Evolutionary conservation across 2,329 filamentous ascomycete species (phyloP).

Genomic region (Bipolaris gigantea): DNA sequence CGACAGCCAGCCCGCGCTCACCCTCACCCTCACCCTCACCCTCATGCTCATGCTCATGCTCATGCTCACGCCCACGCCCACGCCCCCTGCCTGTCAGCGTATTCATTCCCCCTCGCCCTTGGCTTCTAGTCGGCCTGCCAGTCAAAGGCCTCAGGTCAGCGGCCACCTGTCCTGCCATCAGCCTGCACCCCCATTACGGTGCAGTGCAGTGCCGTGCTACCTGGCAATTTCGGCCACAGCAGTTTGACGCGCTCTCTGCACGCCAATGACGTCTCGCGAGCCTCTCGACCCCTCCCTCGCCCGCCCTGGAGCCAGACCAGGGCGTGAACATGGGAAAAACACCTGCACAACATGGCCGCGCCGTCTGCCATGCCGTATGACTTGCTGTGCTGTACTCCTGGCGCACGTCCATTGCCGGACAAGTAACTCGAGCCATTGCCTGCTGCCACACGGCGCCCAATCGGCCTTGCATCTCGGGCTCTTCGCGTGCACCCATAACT

Average conservation of each 20-base stretch:
- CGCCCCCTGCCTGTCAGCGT: slow-evolving; percentile 7
- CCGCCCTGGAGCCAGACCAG: too few relatives aligned
- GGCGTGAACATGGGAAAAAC: neutral
- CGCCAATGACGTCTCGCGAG: slow-evolving; percentile 24
- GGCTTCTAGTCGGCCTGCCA: slow-evolving; percentile 1
- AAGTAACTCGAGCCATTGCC: neutral
- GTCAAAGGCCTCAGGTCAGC: slow-evolving; percentile 1
- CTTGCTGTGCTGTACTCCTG: neutral
- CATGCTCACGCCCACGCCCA: neutral
- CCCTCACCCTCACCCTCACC: neutral
- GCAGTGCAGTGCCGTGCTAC: neutral
- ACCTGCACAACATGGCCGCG: neutral
- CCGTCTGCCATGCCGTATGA: neutral
- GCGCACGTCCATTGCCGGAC: neutral
- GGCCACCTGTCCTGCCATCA: slow-evolving; percentile 1
- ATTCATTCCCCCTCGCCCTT: slow-evolving; percentile 17
- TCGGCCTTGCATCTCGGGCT: slow-evolving; percentile 12
- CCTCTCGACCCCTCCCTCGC: slow-evolving; percentile 10
- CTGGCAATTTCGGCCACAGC: slow-evolving; percentile 6
- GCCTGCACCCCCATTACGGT: neutral
- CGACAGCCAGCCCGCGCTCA: slow-evolving; percentile 19
- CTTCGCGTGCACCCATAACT: slow-evolving; percentile 15
- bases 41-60: neutral
- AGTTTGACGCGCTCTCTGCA: slow-evolving; percentile 12
- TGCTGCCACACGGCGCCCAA: neutral